These are phyloP conservation scores for Microcos paniculata DNA, from an alignment of 345 rosid genomes.

Conservation along the genomic window DNA sequence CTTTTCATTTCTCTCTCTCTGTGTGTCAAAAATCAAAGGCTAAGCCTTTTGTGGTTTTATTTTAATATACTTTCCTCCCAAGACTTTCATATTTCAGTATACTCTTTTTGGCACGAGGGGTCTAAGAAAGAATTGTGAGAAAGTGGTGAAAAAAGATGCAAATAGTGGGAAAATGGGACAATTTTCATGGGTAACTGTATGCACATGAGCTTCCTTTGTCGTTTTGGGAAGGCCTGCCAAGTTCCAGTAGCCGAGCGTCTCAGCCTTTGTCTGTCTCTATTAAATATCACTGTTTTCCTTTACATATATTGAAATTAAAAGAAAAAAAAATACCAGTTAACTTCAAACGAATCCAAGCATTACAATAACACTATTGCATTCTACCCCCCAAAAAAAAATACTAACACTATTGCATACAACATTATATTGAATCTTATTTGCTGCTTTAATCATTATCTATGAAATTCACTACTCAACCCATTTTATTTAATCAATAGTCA, in stretches of 20 bases:
- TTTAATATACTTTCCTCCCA: background rate
- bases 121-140: background rate
- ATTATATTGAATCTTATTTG: too few relatives aligned
- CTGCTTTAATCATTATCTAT: too few relatives aligned
- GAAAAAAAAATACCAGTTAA: background rate
- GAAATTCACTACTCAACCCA: too few relatives aligned
- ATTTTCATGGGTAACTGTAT: background rate
- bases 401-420: too few relatives aligned
- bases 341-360: background rate
- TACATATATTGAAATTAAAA: background rate
- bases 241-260: background rate
- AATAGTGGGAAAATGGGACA: background rate
- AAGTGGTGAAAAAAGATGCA: background rate
- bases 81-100: background rate
- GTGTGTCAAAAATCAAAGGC: background rate
- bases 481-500: too few relatives aligned
- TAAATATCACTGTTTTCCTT: background rate
- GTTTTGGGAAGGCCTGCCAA: constrained; percentile 15
- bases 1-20: constrained; percentile 17
- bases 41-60: background rate
- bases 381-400: too few relatives aligned
- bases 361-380: too few relatives aligned
- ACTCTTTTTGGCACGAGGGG: background rate
- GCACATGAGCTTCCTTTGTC: constrained; percentile 29
- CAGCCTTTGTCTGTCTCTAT: background rate